A percentile compares a stretch with the other conserved stretches of the same genome.
These are phyloP conservation scores for Termitomyces sp. DNA, from an alignment of 768 basidiomycete genomes.

Conservation along the genomic window DNA sequence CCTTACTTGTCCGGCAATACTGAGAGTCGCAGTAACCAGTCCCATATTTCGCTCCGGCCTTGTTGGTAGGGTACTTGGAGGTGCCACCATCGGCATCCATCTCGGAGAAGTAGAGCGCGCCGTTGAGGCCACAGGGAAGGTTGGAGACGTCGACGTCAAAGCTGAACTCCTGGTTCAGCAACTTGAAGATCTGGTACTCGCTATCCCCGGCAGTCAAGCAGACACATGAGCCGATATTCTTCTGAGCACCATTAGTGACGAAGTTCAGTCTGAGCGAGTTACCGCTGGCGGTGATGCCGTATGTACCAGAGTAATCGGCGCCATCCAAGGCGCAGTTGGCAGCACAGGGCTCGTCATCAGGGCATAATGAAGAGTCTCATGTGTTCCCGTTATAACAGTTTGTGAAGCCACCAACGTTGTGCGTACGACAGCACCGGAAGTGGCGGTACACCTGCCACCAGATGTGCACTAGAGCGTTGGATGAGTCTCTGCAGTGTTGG, in stretches of 20 bases:
- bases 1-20: slow-evolving; percentile 51
- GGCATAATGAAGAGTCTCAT: slow-evolving; percentile 46
- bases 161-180: slow-evolving; percentile 7
- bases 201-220: slow-evolving; percentile 45
- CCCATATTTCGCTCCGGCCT: slow-evolving; percentile 50
- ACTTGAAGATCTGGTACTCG: slow-evolving; percentile 26
- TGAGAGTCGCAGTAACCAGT: slow-evolving; percentile 66
- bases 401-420: slow-evolving; percentile 28
- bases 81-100: slow-evolving; percentile 57
- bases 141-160: slow-evolving; percentile 38
- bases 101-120: slow-evolving; percentile 21
- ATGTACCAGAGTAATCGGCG: slow-evolving; percentile 42
- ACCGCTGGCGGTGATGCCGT: slow-evolving; percentile 45
- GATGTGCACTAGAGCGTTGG: slow-evolving; percentile 44
- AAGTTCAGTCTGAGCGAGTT: slow-evolving; percentile 43
- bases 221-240: slow-evolving; percentile 35
- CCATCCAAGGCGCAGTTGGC: slow-evolving; percentile 25
- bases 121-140: slow-evolving; percentile 56
- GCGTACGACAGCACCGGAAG: slow-evolving; percentile 33
- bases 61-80: slow-evolving; percentile 41
- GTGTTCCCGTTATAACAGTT: slow-evolving; percentile 53
- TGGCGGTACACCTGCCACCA: slow-evolving; percentile 32
- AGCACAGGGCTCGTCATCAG: slow-evolving; percentile 37
- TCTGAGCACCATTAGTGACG: slow-evolving; percentile 30
- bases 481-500: slow-evolving; percentile 36